These are phyloP conservation scores for Macadamia tetraphylla DNA, from an alignment of 164 flowering plant genomes.

Conservation along the genomic window DNA sequence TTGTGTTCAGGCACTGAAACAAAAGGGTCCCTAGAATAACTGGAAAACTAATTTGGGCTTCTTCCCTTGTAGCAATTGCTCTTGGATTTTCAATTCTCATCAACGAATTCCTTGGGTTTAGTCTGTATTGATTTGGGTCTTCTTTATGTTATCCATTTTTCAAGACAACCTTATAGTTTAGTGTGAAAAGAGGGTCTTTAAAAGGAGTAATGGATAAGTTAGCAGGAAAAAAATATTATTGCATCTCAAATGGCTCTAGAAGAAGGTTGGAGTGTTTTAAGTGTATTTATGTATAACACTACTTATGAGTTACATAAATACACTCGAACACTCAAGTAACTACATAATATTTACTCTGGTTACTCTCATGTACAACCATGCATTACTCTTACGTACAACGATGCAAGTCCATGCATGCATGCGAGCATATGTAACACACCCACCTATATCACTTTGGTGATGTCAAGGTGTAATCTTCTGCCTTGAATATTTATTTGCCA, in stretches of 20 bases:
- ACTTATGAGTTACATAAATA: too few relatives aligned
- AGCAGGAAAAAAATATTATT: conserved; percentile 4
- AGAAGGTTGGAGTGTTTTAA: neutral
- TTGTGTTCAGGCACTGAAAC: conserved; percentile 63
- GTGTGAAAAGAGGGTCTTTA: conserved; percentile 10
- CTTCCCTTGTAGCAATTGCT: conserved; percentile 63
- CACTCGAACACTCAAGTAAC: too few relatives aligned
- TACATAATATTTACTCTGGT: too few relatives aligned
- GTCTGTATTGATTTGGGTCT: conserved; percentile 35
- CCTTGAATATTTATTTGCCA: too few relatives aligned
- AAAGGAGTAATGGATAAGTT: conserved; percentile 11
- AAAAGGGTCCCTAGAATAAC: conserved; percentile 58
- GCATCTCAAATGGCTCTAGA: neutral
- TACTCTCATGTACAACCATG: too few relatives aligned
- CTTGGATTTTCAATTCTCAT: conserved; percentile 57
- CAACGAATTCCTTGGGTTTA: conserved; percentile 58
- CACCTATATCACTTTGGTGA: too few relatives aligned
- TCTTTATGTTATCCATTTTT: neutral
- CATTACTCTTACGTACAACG: too few relatives aligned
- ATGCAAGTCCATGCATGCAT: too few relatives aligned
- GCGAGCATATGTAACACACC: too few relatives aligned
- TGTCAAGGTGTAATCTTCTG: too few relatives aligned
- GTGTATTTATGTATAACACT: too few relatives aligned
- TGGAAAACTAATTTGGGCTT: conserved; percentile 72
- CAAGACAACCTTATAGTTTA: neutral